Evolutionary conservation across 2,329 filamentous ascomycete species (phyloP).

Genomic region (Waltergamsia citrina): DNA sequence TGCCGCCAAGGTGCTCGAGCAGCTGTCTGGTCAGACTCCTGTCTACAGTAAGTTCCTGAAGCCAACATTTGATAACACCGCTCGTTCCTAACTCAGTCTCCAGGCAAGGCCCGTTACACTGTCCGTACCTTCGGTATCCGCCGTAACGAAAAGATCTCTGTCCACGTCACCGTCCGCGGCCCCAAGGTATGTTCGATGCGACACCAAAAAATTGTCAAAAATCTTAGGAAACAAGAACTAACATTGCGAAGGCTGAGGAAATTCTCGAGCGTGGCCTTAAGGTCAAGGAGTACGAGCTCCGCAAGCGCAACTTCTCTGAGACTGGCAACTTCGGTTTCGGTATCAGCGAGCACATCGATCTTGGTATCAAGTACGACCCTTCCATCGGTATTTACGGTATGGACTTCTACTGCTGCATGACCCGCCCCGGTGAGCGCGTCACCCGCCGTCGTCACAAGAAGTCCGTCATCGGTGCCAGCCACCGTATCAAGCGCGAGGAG

Average conservation of each 20-base stretch:
- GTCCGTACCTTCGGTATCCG: conserved; percentile 99
- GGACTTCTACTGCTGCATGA: conserved; percentile 99
- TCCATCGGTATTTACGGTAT: conserved; percentile 99
- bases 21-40: conserved; percentile 98
- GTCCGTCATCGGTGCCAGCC: conserved; percentile 74
- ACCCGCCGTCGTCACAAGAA: conserved; percentile 88
- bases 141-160: conserved; percentile 99
- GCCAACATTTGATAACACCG: not conserved
- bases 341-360: conserved; percentile 99
- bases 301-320: conserved; percentile 99
- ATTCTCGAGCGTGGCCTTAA: conserved; percentile 99
- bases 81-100: conserved; percentile 1
- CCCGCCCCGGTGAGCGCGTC: conserved; percentile 96
- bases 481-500: conserved; percentile 91
- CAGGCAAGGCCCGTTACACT: conserved; percentile 99
- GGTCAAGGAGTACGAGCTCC: conserved; percentile 99
- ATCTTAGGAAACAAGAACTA: conserved; percentile 12
- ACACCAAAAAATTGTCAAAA: not conserved
- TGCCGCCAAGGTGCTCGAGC: conserved; percentile 99
- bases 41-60: conserved; percentile 81
- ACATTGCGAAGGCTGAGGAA: conserved; percentile 68
- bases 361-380: conserved; percentile 99
- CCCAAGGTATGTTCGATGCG: conserved; percentile 50
- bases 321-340: conserved; percentile 99
- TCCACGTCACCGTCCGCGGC: conserved; percentile 98